Evolutionary conservation across 305 asterid species (phyloP).

Genomic region (Fraxinus sp.): DNA sequence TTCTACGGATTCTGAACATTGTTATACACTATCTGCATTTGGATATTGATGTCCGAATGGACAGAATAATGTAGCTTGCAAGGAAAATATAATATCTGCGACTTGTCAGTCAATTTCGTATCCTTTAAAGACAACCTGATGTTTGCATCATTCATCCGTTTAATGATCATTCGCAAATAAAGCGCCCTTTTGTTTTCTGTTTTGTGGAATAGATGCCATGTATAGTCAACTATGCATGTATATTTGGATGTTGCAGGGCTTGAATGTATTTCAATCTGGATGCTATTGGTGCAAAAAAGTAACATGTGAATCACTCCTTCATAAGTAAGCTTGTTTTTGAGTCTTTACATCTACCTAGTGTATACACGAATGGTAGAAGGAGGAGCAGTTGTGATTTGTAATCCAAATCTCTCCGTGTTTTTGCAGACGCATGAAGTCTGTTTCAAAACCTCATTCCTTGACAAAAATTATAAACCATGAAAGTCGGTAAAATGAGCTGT

Average conservation of each 20-base stretch:
- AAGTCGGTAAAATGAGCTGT: background rate
- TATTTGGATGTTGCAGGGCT: slow-evolving; percentile 86
- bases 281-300: slow-evolving; percentile 65
- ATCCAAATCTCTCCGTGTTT: background rate
- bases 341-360: slow-evolving; percentile 47
- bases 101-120: slow-evolving; percentile 10
- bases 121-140: background rate
- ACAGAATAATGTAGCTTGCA: background rate
- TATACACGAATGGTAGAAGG: slow-evolving; percentile 29
- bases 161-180: slow-evolving; percentile 14
- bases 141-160: slow-evolving; percentile 23
- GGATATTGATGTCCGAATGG: background rate
- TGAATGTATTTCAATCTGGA: slow-evolving; percentile 58
- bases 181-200: slow-evolving; percentile 26
- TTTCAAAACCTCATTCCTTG: background rate
- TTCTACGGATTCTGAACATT: background rate
- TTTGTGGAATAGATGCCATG: slow-evolving; percentile 36
- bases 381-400: slow-evolving; percentile 29
- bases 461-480: background rate
- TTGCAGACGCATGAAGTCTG: background rate
- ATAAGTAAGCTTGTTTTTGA: slow-evolving; percentile 75
- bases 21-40: background rate
- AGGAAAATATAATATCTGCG: background rate
- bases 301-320: slow-evolving; percentile 64
- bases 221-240: slow-evolving; percentile 59